Conservation (phyloP, 2,329 filamentous ascomycete genomes). For the Trichophyton benhamiae region DNA sequence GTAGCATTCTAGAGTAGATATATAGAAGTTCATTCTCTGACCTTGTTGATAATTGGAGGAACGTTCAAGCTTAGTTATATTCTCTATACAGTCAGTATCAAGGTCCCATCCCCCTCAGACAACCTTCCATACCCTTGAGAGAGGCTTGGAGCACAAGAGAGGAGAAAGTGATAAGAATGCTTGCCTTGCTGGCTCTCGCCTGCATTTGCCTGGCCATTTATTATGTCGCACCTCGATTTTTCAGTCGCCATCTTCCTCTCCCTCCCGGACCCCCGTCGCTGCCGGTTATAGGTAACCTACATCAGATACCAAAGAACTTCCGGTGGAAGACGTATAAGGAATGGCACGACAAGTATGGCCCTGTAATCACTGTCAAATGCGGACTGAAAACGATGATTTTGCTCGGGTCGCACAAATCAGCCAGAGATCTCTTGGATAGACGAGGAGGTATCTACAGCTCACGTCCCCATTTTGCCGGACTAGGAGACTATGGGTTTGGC, state of each 20-base stretch:
- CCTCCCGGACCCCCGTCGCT: conserved; percentile 21
- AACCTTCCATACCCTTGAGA: neutral
- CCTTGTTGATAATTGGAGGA: too few relatives aligned
- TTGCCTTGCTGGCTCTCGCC: neutral
- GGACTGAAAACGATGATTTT: conserved; percentile 25
- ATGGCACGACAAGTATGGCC: conserved; percentile 27
- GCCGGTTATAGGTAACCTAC: conserved; percentile 24
- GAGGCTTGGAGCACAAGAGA: neutral
- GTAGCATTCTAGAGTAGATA: too few relatives aligned
- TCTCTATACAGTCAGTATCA: too few relatives aligned
- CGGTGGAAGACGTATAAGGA: conserved; percentile 20
- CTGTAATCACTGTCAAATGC: conserved; percentile 23
- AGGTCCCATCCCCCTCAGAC: neutral
- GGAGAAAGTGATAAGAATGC: neutral
- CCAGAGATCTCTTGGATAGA: conserved; percentile 29
- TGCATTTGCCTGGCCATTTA: neutral
- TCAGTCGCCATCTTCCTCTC: neutral
- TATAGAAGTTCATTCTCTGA: too few relatives aligned
- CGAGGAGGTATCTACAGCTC: conserved; percentile 30
- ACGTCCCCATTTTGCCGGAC: conserved; percentile 9
- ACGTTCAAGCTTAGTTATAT: too few relatives aligned
- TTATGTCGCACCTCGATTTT: neutral
- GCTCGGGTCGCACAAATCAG: conserved; percentile 23
- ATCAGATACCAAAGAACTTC: conserved; percentile 19
- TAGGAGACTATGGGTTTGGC: neutral